Conservation (phyloP, 495 filamentous ascomycete genomes). For the Aspergillus homomorphus region DNA sequence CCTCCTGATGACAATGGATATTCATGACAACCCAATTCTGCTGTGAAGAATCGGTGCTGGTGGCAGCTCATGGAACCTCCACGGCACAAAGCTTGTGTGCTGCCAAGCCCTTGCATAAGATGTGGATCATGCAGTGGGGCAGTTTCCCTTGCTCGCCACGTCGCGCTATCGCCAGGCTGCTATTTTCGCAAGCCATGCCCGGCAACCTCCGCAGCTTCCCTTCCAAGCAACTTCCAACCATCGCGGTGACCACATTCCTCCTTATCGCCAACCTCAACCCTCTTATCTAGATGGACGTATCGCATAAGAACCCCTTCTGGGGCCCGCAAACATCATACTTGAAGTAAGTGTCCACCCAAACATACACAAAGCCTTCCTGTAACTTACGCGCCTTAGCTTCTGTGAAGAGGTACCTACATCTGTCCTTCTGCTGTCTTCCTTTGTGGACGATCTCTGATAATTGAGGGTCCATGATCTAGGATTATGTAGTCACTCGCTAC, state of each 20-base stretch:
- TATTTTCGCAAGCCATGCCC: background rate
- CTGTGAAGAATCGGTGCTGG: background rate
- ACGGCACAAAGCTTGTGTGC: background rate
- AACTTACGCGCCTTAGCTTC: conserved; percentile 20
- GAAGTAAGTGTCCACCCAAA: conserved; percentile 22
- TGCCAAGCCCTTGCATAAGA: background rate
- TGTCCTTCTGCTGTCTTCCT: no score
- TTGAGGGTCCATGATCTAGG: conserved; percentile 13
- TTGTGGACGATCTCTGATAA: no score
- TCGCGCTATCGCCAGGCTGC: background rate
- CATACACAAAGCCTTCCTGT: background rate
- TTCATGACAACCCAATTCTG: no score
- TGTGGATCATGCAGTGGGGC: background rate
- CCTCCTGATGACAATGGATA: no score
- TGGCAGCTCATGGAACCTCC: background rate
- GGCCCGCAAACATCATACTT: conserved; percentile 31
- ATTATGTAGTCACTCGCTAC: conserved; percentile 32
- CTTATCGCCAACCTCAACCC: background rate
- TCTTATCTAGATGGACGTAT: background rate
- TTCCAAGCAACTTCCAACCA: background rate
- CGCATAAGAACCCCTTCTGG: conserved; percentile 22
- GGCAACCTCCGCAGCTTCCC: background rate
- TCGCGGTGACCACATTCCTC: no score
- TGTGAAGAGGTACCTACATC: conserved; percentile 30
- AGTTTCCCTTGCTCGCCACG: background rate